Evolutionary conservation across 2,329 filamentous ascomycete genomes (phyloP), one percentile per base, ranked within the genome.

Genomic region (Aspergillus sp.): DNA sequence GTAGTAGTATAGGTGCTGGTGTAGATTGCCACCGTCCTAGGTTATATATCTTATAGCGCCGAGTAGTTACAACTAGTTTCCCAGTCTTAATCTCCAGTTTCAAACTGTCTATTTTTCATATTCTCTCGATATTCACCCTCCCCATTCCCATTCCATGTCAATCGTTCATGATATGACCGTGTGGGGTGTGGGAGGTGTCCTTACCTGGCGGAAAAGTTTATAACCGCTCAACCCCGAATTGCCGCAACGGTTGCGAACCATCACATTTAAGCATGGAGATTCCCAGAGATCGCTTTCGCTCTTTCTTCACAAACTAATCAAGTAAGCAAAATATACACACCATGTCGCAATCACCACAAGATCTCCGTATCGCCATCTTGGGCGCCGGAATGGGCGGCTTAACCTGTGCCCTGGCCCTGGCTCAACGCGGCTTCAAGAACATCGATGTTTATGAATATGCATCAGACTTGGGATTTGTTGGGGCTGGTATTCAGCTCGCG

Each of bases 401-500:
- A 23, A 80, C 84, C 48, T 78, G 75, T 46, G 85, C 86, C 6
- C 76, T 90, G 27, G 80, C 85, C 13, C 77, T 90, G 33, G 85
- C 86, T 41, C 86, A 85, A 68, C 82, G 83, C 58, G 87, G 86
- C 7, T 90, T 90, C 68, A 79, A 74, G 53, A 73, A 85, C 49
- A 83, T 91, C 60, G 74, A 83, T 47, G 80, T 91, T 43, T 90
- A 82, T 65, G 87, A 91, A 65, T 79, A 76, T 38, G 86, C 86
- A 0, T 79, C 83, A 4, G 79, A 81, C 55, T 75, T 91, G 4
- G 86, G 86, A 5, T 90, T 90, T 58, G 86, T 90, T 1, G 88
- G 88, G 19, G 88, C 88, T 1, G 88, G 88, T 5, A 90, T 91
- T 53, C 88, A 93, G 64, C 75, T 90, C 49, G 85, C 88, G 0